Base-by-base conservation (phyloP, 2,329 filamentous ascomycete genomes). In the Boeremia exigua region DNA sequence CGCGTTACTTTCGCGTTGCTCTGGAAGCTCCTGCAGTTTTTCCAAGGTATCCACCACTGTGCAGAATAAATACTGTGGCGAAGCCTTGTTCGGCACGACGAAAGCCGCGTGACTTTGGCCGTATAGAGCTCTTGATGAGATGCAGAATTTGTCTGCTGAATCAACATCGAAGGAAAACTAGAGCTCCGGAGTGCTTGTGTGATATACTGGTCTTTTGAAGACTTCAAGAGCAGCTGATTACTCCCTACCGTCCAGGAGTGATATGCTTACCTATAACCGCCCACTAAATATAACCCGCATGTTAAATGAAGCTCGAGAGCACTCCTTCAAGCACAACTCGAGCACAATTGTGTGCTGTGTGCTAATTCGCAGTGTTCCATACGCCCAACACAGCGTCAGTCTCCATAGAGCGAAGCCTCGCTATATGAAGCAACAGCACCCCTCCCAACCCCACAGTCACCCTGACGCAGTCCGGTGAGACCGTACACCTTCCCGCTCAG, bases 341-440 rank as follows among this genome's bases (percentile, higher is more conserved):
- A 42, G 53, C 48, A 56, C 40, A 56, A 56, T 9, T 43, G 25
- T 15, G 37, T 51, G 38, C 32, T 48, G 43, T 15, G 8, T 23
- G 53, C 32, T 48, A 37, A 51, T 36, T 43, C 36, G 27, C 7
- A 43, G 17, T 15, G 30, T 38, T 51, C 53, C 51, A 51, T 33
- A 48, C 53, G 53, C 53, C 53, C 47, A 56, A 10, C 6, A 33
- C 30, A 43, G 53, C 47, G 37, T 56, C 53, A 51, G 46, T 30
- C 53, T 56, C 47, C 43, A 56, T 43, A 19, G 23, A 51, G 53
- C 33, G 53, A 56, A 56, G 53, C 12, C 37, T 56, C 42, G 36
- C 38, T 56, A 56, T 43, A 10, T 48, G 47, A 56, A 48, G 47
- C 53, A 56, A 25, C 37, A 28, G 19, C 23, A 37, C 48, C 53